Evolutionary conservation across 768 basidiomycete genomes (phyloP), one percentile per base, ranked within the genome.

Genomic region (Boletus pseudopeckii): DNA sequence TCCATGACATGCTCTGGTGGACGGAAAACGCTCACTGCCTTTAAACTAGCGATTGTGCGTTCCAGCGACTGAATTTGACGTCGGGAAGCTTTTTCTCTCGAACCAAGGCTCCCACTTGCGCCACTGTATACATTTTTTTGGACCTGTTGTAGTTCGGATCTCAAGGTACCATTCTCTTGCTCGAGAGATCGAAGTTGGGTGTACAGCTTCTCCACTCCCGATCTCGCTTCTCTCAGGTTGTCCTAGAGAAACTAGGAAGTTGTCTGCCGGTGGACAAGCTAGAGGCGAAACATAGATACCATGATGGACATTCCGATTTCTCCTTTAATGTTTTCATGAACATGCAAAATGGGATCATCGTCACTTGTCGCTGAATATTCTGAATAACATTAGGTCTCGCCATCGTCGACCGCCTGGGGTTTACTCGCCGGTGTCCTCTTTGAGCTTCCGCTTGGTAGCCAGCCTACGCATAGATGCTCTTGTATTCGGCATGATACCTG

Each of bases 1-100:
- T 22, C 18, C 14, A 36, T n/a, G 5, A 20, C 33, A 32, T 17
- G 14, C 38, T 28, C 32, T 15, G 18, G 17, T 36, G 26, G 5
- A 18, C 18, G 3, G 37, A 24, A 46, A 43, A n/a, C 47, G 9
- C 58, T 40, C 34, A 45, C 58, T 13, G 52, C 38, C 30, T 48
- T 52, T 4, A 61, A 51, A 28, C 14, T 22, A 5, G 13, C 5
- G 13, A 60, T 22, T 11, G 13, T 45, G 13, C 48, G 34, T 30
- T 66, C 56, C 37, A 63, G 34, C 17, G 24, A 47, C 33, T 15
- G 53, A 13, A 65, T 56, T 13, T 38, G 57, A 39, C 47, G 51
- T n/a, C 17, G 53, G 11, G 41, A 36, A 28, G 38, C n/a, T 17
- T 37, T 51, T 13, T 18, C 38, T 44, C 24, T 55, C 10, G 46